Evolutionary conservation across 495 filamentous ascomycete species (phyloP).

Genomic region (Physcia stellaris): DNA sequence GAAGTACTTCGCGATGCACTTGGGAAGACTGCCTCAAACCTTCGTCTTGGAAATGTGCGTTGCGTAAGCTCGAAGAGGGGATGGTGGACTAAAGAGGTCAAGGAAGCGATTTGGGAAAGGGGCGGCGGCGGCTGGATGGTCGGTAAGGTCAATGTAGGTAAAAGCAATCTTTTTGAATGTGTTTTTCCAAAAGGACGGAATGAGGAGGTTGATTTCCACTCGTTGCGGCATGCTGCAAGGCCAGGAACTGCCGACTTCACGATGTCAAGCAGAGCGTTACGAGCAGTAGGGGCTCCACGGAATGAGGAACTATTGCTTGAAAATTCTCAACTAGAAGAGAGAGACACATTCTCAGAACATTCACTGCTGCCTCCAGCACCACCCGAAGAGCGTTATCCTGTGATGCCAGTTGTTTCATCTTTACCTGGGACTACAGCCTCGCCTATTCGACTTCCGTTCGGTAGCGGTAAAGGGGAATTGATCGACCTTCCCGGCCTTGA

Average conservation of each 20-base stretch:
- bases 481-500: conserved; percentile 84
- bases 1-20: conserved; percentile 60
- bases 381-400: conserved; percentile 56
- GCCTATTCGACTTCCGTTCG: conserved; percentile 81
- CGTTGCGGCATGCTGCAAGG: conserved; percentile 4
- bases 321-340: not conserved
- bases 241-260: not conserved
- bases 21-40: conserved; percentile 40
- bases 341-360: not conserved
- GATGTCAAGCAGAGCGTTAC: not conserved
- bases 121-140: conserved; percentile 93
- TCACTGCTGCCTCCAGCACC: conserved; percentile 62
- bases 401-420: conserved; percentile 70
- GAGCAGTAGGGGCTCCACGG: not conserved
- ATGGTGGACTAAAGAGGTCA: conserved; percentile 82
- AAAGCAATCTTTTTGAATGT: conserved; percentile 75
- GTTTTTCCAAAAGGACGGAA: conserved; percentile 68
- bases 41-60: conserved; percentile 68
- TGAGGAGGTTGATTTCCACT: conserved; percentile 3
- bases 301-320: not conserved
- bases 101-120: conserved; percentile 65
- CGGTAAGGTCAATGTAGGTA: conserved; percentile 95
- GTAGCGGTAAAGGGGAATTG: conserved; percentile 73
- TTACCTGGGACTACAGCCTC: conserved; percentile 89
- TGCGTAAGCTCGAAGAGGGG: conserved; percentile 69